Conservation (phyloP, 2,329 filamentous ascomycete species). For the Rugonectria rugulosa region DNA sequence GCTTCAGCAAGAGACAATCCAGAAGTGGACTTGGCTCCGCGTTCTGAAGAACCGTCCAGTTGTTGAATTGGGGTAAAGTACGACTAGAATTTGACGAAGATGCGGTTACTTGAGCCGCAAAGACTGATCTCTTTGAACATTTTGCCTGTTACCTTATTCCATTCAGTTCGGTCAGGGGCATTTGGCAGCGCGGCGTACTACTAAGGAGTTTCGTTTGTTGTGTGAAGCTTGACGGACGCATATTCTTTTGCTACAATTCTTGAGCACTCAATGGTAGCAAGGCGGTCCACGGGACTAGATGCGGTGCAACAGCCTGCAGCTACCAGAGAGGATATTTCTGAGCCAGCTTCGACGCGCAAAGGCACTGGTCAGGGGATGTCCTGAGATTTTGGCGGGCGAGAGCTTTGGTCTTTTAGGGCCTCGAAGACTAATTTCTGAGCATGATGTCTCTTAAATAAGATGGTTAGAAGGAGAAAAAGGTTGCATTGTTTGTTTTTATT, state of each 20-base stretch:
- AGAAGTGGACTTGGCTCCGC: conserved; percentile 93
- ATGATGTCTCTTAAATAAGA: neutral
- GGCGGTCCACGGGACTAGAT: conserved; percentile 3
- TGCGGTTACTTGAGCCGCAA: conserved; percentile 17
- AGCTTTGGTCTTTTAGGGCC: neutral
- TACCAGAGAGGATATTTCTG: neutral
- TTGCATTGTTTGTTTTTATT: conserved; percentile 12
- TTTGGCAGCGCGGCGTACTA: conserved; percentile 45
- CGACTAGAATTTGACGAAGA: conserved; percentile 18
- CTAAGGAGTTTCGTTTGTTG: conserved; percentile 39
- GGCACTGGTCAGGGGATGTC: neutral
- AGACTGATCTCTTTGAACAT: conserved; percentile 29
- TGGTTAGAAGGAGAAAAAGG: conserved; percentile 1
- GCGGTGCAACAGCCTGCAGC: neutral
- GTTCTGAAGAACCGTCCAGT: conserved; percentile 61
- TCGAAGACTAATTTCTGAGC: conserved; percentile 7
- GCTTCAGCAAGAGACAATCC: conserved; percentile 91
- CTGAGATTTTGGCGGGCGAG: neutral
- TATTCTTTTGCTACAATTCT: conserved; percentile 36
- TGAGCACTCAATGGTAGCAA: conserved; percentile 25
- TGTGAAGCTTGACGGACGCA: conserved; percentile 32
- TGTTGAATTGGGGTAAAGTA: conserved; percentile 13
- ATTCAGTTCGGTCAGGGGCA: conserved; percentile 40
- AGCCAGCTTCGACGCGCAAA: neutral
- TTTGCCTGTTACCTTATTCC: conserved; percentile 32